phyloP scores from a whole-genome alignment of 75 land plant species.

The Azolla pinnata region DNA sequence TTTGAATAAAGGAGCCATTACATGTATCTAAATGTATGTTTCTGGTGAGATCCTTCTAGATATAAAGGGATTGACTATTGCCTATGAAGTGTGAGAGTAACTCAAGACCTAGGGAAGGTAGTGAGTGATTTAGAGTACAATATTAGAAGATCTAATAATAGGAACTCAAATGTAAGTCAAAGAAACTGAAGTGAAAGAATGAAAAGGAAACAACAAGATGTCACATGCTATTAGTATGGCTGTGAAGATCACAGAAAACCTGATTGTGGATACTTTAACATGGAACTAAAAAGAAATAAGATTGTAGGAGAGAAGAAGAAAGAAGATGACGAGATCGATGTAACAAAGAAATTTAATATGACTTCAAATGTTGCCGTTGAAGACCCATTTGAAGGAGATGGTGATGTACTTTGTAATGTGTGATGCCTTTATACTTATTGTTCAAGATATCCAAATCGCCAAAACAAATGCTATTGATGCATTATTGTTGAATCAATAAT shows the following conservation, averaged over 20 bases:
- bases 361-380: background rate
- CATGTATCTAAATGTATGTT: background rate
- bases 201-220: background rate
- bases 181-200: too few species aligned
- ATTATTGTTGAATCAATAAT: background rate
- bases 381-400: background rate
- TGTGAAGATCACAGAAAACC: background rate
- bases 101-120: too few species aligned
- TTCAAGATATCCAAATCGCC: background rate
- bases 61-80: background rate
- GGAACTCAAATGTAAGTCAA: too few species aligned
- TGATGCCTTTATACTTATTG: background rate
- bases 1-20: background rate
- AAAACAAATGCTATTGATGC: background rate
- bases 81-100: too few species aligned
- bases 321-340: background rate
- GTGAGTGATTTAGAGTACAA: too few species aligned
- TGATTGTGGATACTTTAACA: background rate
- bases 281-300: background rate
- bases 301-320: background rate
- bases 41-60: background rate
- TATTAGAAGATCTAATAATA: too few species aligned
- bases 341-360: background rate
- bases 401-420: too few species aligned
- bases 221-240: background rate